A percentile compares a stretch with the other conserved stretches of the same genome.
Evolutionary conservation across 2,329 filamentous ascomycete genomes (phyloP).

Genomic region (Rhinocladiella similis): DNA sequence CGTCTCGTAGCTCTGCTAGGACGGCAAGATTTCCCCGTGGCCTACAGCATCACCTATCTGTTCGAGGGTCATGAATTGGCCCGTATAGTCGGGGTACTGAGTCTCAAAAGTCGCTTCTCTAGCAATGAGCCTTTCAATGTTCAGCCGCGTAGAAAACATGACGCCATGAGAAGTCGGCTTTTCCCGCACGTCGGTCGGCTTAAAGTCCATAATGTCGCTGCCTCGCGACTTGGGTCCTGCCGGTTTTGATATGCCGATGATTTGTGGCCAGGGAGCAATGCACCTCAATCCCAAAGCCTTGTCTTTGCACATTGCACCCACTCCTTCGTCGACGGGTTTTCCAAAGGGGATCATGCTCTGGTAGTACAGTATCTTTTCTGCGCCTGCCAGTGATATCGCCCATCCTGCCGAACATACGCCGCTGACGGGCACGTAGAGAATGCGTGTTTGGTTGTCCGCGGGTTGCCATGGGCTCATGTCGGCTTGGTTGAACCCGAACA

Average conservation of each 20-base stretch:
- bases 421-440: constrained; percentile 36
- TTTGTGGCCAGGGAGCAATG: constrained; percentile 46
- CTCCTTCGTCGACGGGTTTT: constrained; percentile 44
- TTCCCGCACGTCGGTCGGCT: constrained; percentile 24
- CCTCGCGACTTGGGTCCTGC: constrained; percentile 36
- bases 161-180: constrained; percentile 22
- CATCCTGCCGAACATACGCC: constrained; percentile 41
- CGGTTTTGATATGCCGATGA: constrained; percentile 50
- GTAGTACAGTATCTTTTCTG: constrained; percentile 38
- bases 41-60: constrained; percentile 3
- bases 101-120: constrained; percentile 5
- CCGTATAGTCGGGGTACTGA: background rate
- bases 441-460: constrained; percentile 38
- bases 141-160: constrained; percentile 32
- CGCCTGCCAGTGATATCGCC: constrained; percentile 40
- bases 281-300: constrained; percentile 34
- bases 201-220: constrained; percentile 32
- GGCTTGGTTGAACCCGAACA: constrained; percentile 13
- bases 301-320: constrained; percentile 48
- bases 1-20: too few species aligned
- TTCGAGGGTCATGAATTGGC: background rate
- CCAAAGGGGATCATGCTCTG: constrained; percentile 32
- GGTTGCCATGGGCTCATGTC: constrained; percentile 18
- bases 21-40: constrained; percentile 1
- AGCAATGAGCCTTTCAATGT: constrained; percentile 29